Evolutionary conservation across 352 stramenopile genomes (phyloP), one percentile per base, ranked within the genome.

Genomic region (Globisporangium perplexum): DNA sequence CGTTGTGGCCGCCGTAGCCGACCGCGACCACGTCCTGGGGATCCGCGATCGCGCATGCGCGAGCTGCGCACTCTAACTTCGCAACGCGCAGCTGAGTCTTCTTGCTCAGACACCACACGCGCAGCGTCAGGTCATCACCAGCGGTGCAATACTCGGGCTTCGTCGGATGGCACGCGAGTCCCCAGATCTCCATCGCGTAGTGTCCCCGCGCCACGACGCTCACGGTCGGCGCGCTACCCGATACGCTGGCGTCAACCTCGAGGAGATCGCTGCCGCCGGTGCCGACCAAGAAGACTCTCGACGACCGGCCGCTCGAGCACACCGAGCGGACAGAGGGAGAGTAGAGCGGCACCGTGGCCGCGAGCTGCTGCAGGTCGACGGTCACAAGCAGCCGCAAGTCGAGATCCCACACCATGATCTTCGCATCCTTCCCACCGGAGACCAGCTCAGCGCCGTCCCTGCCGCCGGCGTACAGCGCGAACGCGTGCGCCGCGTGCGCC

Each of bases 241-340:
- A 45, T 7, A 59, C 59, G 15, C 39, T 64, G 7, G 68, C 56
- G 62, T 93, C 87, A 24, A 97, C 47, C 54, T 98, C 86, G 11
- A 95, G 66, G 12, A 98, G 54, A 55, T 97, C 84, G 33, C 85
- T 96, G 12, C 86, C 89, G 35, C 50, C 59, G 17, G 88, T 97
- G 18, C 90, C 91, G 15, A 98, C 63, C 10, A 97, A 55, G 18
- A 97, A 66, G 4, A 58, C 53, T 23, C 71, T 59, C 7, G 66
- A 61, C 8, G 66, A 72, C 23, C 61, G 39, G n/a, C 35, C 53
- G 39, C 48, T 61, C 8, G 54, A 52, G 36, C 65, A 78, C n/a
- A 90, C 41, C 46, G 76, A 88, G 43, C 76, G 72, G 45, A 90
- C 70, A 18, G 65, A 63, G 10, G 68, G 47, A 33, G 62, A 74